These are phyloP conservation scores for Dryas octopetala DNA, from an alignment of 306 rosid species.

Conservation along the genomic window DNA sequence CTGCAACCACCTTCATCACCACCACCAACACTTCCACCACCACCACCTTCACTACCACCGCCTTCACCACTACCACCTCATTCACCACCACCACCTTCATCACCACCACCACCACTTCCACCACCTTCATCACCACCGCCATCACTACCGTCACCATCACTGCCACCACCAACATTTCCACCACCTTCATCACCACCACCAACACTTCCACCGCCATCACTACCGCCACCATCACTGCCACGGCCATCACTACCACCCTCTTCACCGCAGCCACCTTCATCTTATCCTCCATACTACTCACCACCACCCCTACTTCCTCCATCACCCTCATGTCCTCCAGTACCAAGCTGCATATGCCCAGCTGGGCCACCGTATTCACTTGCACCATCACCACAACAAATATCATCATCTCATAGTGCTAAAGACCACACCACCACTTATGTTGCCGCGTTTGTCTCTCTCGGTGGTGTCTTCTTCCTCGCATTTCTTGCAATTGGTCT, in stretches of 20 bases:
- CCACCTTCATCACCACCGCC: slow-evolving; percentile 17
- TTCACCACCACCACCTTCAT: neutral
- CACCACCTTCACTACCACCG: neutral
- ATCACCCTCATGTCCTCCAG: neutral
- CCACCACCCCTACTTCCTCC: neutral
- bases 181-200: slow-evolving; percentile 4
- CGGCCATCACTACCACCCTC: neutral
- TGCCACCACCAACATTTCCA: too few species aligned
- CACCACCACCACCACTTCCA: neutral
- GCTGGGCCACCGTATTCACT: neutral
- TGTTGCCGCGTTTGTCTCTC: slow-evolving; percentile 21
- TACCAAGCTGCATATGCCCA: neutral
- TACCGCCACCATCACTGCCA: neutral
- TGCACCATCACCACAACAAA: neutral
- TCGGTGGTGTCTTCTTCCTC: slow-evolving; percentile 29
- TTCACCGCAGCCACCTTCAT: neutral
- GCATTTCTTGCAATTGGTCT: slow-evolving; percentile 21
- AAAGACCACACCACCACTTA: neutral
- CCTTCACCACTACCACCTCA: neutral
- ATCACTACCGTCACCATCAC: neutral
- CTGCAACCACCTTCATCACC: neutral
- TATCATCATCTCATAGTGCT: neutral
- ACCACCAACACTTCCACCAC: neutral
- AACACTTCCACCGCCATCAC: neutral
- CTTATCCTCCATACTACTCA: neutral